Base-by-base conservation (phyloP, 2,329 filamentous ascomycete genomes). In the Aspergillus sp. region DNA sequence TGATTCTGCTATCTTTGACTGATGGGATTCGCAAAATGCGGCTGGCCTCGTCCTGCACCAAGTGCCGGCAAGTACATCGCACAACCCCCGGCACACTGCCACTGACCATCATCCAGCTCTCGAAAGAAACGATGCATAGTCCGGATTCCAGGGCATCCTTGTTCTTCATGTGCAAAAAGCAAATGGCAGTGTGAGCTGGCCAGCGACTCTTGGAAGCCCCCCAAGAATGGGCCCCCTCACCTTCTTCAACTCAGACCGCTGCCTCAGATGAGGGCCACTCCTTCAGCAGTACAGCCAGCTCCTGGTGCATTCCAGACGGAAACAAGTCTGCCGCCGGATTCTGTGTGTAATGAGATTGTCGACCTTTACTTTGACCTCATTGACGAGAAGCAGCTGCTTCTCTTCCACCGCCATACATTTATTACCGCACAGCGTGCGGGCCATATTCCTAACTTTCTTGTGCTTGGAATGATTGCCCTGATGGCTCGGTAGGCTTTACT, bases 311-410 rank as follows among this genome's bases (percentile, higher is more conserved):
- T 6, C n/a, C 31, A 14, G 9, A 6, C 4, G 17, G 14, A 3
- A 2, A 9, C 11, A 5, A 35, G 3, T 6, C 35, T 50, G 0
- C 48, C 48, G 1, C 53, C 53, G 4, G 37, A 19, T 6, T 11
- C 39, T 23, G 17, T 55, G 9, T 50, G 53, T 27, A 55, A 55
- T 27, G 45, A 55, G 47, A n/a, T 55, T 7, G 37, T 55, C 17
- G 53, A 55, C 19, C 35, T 55, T 8, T 55, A 55, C 9, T 55
- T 55, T 35, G 53, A 55, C 11, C 24, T 55, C 4, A 55, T 55
- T 27, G 53, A 55, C 3, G 46, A 55, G 35, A 55, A 55, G 37
- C 53, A 55, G 24, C 37, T 55, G 23, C 47, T 55, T 44, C 17
- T 55, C 1, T 55, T 55, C 17, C 53, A 55, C n/a, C 53, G 46